A percentile compares a stretch with the other conserved stretches of the same genome.
Conservation (phyloP, 352 stramenopile species). For the Nothophytophthora sp. region DNA sequence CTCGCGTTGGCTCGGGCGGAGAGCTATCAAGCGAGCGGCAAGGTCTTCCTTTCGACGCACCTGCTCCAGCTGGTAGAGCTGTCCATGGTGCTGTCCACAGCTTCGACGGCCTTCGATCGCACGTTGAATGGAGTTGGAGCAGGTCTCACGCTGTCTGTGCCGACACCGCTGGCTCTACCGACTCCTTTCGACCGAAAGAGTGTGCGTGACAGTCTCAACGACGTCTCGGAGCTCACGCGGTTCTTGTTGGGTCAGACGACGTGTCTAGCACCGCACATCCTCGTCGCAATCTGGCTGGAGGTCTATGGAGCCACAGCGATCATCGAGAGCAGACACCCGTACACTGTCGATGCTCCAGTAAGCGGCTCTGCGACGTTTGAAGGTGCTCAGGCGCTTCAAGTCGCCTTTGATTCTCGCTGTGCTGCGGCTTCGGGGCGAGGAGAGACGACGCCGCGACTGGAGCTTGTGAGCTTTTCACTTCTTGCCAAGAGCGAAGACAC, state of each 20-base stretch:
- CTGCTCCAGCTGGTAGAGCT: constrained; percentile 82
- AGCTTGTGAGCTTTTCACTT: constrained; percentile 28
- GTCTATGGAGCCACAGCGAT: constrained; percentile 64
- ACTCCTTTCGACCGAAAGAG: constrained; percentile 41
- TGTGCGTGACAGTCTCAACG: constrained; percentile 45
- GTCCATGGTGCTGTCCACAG: constrained; percentile 54
- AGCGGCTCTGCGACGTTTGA: constrained; percentile 49
- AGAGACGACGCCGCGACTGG: constrained; percentile 14
- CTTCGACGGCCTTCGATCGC: constrained; percentile 35
- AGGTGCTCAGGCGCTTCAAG: constrained; percentile 49
- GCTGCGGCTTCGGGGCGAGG: constrained; percentile 31
- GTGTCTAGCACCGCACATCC: constrained; percentile 48
- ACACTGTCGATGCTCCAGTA: constrained; percentile 25
- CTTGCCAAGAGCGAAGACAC: constrained; percentile 10
- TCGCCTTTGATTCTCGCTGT: constrained; percentile 74
- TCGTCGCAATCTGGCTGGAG: constrained; percentile 78
- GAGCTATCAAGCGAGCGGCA: constrained; percentile 53
- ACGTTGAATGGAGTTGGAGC: constrained; percentile 11
- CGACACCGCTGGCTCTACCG: constrained; percentile 37
- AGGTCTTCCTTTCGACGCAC: constrained; percentile 73
- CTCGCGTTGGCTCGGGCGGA: constrained; percentile 63
- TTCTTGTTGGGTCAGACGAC: constrained; percentile 64
- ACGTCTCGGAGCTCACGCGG: constrained; percentile 47
- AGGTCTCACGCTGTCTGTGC: not conserved
- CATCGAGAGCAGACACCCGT: constrained; percentile 73